Evolutionary conservation across 257 asterid genomes (phyloP).

Genomic region (Nicotiana knightiana): DNA sequence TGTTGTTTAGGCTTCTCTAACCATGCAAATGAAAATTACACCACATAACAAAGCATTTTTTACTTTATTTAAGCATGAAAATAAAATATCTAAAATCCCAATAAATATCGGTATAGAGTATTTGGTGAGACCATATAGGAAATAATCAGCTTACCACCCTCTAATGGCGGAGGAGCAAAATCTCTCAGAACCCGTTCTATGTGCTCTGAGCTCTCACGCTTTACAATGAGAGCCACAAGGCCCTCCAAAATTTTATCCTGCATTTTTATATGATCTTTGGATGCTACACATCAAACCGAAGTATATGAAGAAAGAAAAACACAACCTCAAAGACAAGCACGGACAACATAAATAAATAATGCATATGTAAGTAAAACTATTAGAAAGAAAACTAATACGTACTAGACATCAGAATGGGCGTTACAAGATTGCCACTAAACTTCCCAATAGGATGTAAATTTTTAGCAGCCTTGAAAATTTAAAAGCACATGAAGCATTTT

Average conservation of each 20-base stretch:
- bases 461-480: background rate
- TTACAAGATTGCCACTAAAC: background rate
- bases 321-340: background rate
- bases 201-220: constrained; percentile 67
- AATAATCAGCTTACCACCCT: constrained; percentile 48
- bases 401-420: background rate
- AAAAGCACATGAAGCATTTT: background rate
- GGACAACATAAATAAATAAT: background rate
- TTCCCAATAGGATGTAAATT: background rate
- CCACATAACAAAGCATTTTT: background rate
- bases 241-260: constrained; percentile 99
- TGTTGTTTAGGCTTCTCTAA: too few species aligned
- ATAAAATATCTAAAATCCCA: background rate
- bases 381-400: background rate
- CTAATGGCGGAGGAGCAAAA: constrained; percentile 58
- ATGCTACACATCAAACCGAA: constrained; percentile 43
- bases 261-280: constrained; percentile 74
- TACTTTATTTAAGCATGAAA: background rate
- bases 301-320: background rate
- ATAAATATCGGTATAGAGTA: background rate
- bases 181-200: constrained; percentile 73
- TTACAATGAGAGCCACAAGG: constrained; percentile 87
- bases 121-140: background rate
- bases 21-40: background rate
- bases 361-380: background rate